Conservation (phyloP, 108 stramenopile genomes). For the Nitzschia palea region DNA sequence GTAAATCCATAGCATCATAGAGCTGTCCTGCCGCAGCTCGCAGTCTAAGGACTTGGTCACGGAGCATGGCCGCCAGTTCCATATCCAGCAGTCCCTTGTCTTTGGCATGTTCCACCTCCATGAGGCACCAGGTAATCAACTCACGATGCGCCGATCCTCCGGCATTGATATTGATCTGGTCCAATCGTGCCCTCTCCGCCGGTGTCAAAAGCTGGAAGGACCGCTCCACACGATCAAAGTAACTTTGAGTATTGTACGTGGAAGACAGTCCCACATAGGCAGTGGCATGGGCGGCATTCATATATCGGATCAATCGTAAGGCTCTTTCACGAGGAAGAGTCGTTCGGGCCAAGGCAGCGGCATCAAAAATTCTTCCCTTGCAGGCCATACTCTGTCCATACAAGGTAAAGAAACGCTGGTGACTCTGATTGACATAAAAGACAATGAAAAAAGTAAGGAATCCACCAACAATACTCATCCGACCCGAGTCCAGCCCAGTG, state of each 20-base stretch:
- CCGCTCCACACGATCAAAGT: slow-evolving; percentile 40
- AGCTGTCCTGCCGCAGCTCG: slow-evolving; percentile 18
- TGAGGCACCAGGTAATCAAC: slow-evolving; percentile 26
- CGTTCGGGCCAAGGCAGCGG: slow-evolving; percentile 29
- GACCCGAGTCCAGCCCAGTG: slow-evolving; percentile 4
- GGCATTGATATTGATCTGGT: slow-evolving; percentile 30
- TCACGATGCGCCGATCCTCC: slow-evolving; percentile 24
- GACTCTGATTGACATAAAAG: slow-evolving; percentile 47
- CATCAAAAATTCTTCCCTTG: slow-evolving; percentile 48
- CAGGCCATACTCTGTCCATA: slow-evolving; percentile 40
- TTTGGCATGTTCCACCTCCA: slow-evolving; percentile 15
- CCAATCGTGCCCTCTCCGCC: slow-evolving; percentile 30
- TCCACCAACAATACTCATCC: slow-evolving; percentile 36
- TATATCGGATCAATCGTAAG: slow-evolving; percentile 33
- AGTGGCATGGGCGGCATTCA: slow-evolving; percentile 57
- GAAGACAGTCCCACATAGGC: slow-evolving; percentile 47
- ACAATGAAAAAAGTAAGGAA: slow-evolving; percentile 61
- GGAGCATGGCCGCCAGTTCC: slow-evolving; percentile 16
- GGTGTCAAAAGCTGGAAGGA: slow-evolving; percentile 28
- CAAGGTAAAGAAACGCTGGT: slow-evolving; percentile 38
- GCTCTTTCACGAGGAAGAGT: slow-evolving; percentile 40
- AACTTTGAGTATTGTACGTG: slow-evolving; percentile 22
- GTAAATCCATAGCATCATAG: slow-evolving; percentile 40
- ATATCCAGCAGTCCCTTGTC: slow-evolving; percentile 11
- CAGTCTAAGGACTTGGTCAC: slow-evolving; percentile 26